Evolutionary conservation across 1,284 basidiomycete species (phyloP), one percentile per base, ranked within the genome.

Genomic region (Melampsora larici-populina): DNA sequence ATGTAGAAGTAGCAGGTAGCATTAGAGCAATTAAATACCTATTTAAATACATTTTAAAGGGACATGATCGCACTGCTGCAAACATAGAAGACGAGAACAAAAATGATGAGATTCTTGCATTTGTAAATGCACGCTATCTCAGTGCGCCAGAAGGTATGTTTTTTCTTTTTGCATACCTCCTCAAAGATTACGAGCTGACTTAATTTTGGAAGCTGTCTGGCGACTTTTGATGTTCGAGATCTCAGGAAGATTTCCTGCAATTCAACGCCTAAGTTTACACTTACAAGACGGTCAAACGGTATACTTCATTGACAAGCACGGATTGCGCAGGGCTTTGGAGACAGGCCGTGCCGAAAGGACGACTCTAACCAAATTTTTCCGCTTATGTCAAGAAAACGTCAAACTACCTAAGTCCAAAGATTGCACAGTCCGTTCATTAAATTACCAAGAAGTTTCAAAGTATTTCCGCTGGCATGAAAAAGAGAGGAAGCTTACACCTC

Each of bases 21-120:
- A 26, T 46, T 13, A 40, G 17, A 21, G 55, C 55, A n/a, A n/a
- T n/a, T n/a, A n/a, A n/a, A n/a, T n/a, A n/a, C n/a, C n/a, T n/a
- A n/a, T n/a, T n/a, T n/a, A 72, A 72, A 64, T 64, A 72, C 13
- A 64, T 72, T 1, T 63, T 26, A n/a, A 72, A 73, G 17, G 71
- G 62, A 0, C 8, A 55, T 6, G 62, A 51, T 46, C 7, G 62
- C 0, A 24, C 43, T 9, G 17, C n/a, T 26, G 21, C 58, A 15
- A 21, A 24, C 4, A 24, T 62, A 15, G 60, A 64, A 26, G 36
- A 36, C 36, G 36, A 36, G 9, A 36, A 36, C 36, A 63, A 17
- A 63, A 51, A 69, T 29, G 60, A 70, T 43, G 69, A 70, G 43
- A 70, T 33, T 13, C 7, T 26, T 3, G n/a, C 29, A n/a, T 63